Evolutionary conservation across 2,329 filamentous ascomycete genomes (phyloP).

Genomic region (Exophiala sp.): DNA sequence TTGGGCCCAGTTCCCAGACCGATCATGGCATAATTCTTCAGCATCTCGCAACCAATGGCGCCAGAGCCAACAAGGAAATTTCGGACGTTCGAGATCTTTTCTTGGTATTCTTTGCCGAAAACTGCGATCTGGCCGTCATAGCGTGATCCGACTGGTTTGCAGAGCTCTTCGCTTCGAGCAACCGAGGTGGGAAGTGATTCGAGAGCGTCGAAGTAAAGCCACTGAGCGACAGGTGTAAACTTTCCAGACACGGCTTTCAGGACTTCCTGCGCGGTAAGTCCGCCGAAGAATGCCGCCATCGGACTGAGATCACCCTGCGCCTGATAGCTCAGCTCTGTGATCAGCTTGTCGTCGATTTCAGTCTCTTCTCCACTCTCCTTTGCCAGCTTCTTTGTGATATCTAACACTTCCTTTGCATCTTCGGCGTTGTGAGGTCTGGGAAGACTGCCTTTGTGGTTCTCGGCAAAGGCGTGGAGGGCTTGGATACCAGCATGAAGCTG

Average conservation of each 20-base stretch:
- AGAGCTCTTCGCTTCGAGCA: conserved; percentile 77
- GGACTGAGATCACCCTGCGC: conserved; percentile 85
- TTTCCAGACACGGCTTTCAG: conserved; percentile 97
- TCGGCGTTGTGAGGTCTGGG: conserved; percentile 79
- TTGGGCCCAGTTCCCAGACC: conserved; percentile 83
- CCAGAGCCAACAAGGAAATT: conserved; percentile 95
- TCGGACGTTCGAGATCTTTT: conserved; percentile 84
- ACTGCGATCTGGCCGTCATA: conserved; percentile 98
- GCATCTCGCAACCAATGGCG: conserved; percentile 97
- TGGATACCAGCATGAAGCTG: conserved; percentile 92
- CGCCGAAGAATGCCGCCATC: conserved; percentile 93
- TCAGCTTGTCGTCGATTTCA: conserved; percentile 86
- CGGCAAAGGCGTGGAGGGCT: conserved; percentile 81
- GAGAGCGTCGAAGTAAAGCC: conserved; percentile 96
- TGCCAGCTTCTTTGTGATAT: conserved; percentile 70
- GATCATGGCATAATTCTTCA: conserved; percentile 99
- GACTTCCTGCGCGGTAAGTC: conserved; percentile 88
- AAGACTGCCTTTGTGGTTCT: conserved; percentile 65
- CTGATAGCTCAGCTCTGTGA: conserved; percentile 92
- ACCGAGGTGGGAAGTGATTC: conserved; percentile 80
- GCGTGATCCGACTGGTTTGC: conserved; percentile 76
- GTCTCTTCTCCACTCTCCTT: conserved; percentile 64
- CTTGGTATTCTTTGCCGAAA: conserved; percentile 88
- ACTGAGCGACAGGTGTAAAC: conserved; percentile 92
- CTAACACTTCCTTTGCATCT: conserved; percentile 75